Conservation (phyloP, 2,329 filamentous ascomycete genomes). For the Nemania serpens region DNA sequence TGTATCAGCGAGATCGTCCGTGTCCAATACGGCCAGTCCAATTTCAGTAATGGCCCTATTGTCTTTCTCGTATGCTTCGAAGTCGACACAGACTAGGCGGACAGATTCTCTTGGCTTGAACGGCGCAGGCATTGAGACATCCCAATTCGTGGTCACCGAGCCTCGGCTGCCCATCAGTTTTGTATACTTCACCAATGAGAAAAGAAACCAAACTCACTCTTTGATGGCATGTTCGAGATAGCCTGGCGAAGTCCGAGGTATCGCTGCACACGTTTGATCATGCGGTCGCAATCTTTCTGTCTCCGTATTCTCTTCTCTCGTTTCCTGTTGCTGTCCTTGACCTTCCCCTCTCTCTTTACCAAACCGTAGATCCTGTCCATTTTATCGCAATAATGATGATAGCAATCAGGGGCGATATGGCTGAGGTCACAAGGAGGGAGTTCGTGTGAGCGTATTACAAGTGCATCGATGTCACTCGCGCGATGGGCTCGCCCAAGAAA, state of each 20-base stretch:
- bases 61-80: conserved; percentile 77
- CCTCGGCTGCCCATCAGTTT: conserved; percentile 9
- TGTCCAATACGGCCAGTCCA: conserved; percentile 82
- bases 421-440: conserved; percentile 45
- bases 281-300: conserved; percentile 57
- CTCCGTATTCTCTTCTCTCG: conserved; percentile 53
- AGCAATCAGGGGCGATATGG: conserved; percentile 43
- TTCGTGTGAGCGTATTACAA: conserved; percentile 44
- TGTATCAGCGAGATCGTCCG: conserved; percentile 55
- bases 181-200: neutral
- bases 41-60: conserved; percentile 78
- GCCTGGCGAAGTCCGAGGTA: conserved; percentile 69
- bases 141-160: conserved; percentile 46
- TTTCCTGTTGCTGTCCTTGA: conserved; percentile 49
- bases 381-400: conserved; percentile 57
- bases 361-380: conserved; percentile 56
- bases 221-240: conserved; percentile 8
- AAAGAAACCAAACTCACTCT: conserved; percentile 5
- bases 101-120: conserved; percentile 57
- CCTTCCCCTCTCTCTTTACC: conserved; percentile 47
- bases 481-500: conserved; percentile 65
- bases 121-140: conserved; percentile 45
- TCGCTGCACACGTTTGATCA: conserved; percentile 67
- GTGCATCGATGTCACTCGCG: conserved; percentile 41
- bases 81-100: conserved; percentile 78